These are phyloP conservation scores for Voacanga thouarsii DNA, from an alignment of 257 asterid genomes.

Conservation along the genomic window DNA sequence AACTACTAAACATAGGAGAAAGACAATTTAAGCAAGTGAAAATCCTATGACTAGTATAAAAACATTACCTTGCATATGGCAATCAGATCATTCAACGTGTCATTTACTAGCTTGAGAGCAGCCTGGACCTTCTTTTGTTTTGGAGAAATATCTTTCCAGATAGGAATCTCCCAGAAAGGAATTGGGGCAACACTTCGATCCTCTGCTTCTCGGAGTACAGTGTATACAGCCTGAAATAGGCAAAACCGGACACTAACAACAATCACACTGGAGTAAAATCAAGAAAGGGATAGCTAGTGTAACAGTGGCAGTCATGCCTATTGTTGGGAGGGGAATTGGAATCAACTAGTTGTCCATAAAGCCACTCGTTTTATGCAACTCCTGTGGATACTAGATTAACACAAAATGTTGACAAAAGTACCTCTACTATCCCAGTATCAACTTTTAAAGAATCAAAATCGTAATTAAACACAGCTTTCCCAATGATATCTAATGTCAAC, in stretches of 20 bases:
- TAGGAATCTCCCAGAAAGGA: conserved; percentile 97
- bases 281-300: conserved; percentile 14
- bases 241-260: conserved; percentile 16
- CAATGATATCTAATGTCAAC: conserved; percentile 88
- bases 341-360: neutral
- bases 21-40: neutral
- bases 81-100: conserved; percentile 70
- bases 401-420: conserved; percentile 20
- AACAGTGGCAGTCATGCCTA: neutral
- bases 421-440: conserved; percentile 93
- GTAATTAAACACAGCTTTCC: conserved; percentile 95
- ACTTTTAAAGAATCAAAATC: conserved; percentile 86
- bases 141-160: conserved; percentile 97
- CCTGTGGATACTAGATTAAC: conserved; percentile 5
- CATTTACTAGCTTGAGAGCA: conserved; percentile 81
- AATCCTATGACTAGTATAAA: neutral
- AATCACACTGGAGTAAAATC: conserved; percentile 6
- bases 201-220: conserved; percentile 91
- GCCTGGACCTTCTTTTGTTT: conserved; percentile 77
- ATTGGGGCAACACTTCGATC: conserved; percentile 90
- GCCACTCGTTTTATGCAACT: neutral
- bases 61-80: conserved; percentile 83
- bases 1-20: neutral
- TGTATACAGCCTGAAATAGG: conserved; percentile 83
- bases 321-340: neutral